Conservation (phyloP, 2,329 filamentous ascomycete genomes). For the Pseudogymnoascus sp. region DNA sequence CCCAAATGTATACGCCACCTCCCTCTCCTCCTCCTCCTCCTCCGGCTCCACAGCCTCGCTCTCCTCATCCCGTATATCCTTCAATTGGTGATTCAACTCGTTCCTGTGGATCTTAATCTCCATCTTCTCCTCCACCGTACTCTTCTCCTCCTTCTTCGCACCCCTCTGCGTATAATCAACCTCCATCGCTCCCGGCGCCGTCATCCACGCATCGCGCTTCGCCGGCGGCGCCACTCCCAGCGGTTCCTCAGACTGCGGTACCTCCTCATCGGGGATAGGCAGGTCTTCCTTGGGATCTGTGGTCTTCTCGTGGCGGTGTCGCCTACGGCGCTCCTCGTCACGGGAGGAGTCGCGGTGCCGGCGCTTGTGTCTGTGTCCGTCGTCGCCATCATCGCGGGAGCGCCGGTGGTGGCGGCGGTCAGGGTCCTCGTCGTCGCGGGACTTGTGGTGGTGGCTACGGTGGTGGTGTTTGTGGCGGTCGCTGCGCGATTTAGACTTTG, state of each 20-base stretch:
- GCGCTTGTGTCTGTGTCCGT: slow-evolving; percentile 35
- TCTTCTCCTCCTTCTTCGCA: slow-evolving; percentile 46
- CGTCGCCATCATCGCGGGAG: slow-evolving; percentile 31
- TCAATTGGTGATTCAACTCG: slow-evolving; percentile 70
- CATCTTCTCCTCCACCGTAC: slow-evolving; percentile 25
- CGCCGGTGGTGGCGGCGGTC: slow-evolving; percentile 39
- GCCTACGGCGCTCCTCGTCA: slow-evolving; percentile 16
- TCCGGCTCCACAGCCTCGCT: slow-evolving; percentile 40
- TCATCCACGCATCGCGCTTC: slow-evolving; percentile 90
- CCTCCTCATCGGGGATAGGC: slow-evolving; percentile 44
- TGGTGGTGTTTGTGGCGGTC: slow-evolving; percentile 29
- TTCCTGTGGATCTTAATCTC: slow-evolving; percentile 55
- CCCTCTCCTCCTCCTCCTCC: slow-evolving; percentile 46
- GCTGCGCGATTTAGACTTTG: slow-evolving; percentile 37
- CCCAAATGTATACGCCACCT: slow-evolving; percentile 77
- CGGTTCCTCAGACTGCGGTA: slow-evolving; percentile 26
- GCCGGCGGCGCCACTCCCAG: slow-evolving; percentile 27
- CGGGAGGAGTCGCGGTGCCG: slow-evolving; percentile 27
- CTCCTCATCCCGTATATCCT: slow-evolving; percentile 51
- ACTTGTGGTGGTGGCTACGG: slow-evolving; percentile 25
- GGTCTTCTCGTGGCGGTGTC: slow-evolving; percentile 31
- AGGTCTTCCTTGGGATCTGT: slow-evolving; percentile 43
- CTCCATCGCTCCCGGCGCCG: slow-evolving; percentile 70
- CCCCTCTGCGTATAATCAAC: slow-evolving; percentile 71
- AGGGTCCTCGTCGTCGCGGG: slow-evolving; percentile 45